These are phyloP conservation scores for Candida koratica DNA, from an alignment of 805 yeast species.

Conservation along the genomic window DNA sequence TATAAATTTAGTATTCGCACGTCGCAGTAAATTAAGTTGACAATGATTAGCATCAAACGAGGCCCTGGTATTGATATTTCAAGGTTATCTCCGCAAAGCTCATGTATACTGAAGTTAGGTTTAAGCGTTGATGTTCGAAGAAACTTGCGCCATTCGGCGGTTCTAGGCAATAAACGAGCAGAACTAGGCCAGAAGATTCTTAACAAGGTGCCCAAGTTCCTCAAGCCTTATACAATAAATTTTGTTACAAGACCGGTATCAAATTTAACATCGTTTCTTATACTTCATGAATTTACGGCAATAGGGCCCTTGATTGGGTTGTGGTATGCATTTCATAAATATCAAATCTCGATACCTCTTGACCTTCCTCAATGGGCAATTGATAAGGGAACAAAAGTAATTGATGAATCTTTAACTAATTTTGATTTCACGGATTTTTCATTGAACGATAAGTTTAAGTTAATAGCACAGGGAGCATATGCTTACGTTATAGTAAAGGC, in stretches of 20 bases:
- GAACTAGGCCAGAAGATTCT: conserved; percentile 16
- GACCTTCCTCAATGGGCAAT: conserved; percentile 59
- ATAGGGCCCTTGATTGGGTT: conserved; percentile 62
- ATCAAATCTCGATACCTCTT: conserved; percentile 47
- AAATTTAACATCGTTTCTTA: conserved; percentile 58
- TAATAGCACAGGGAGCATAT: conserved; percentile 69
- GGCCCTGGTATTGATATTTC: too few relatives aligned
- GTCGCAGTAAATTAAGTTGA: too few relatives aligned
- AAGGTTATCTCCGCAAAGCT: too few relatives aligned
- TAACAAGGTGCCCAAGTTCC: conserved; percentile 44
- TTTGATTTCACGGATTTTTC: conserved; percentile 31
- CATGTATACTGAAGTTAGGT: too few relatives aligned
- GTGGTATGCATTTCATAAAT: conserved; percentile 63
- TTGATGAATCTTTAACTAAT: conserved; percentile 48
- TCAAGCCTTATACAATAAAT: conserved; percentile 48
- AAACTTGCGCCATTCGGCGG: conserved; percentile 1
- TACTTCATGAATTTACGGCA: conserved; percentile 75
- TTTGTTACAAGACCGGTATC: conserved; percentile 56
- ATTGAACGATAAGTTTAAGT: conserved; percentile 48
- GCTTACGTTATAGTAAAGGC: conserved; percentile 69
- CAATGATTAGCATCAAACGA: too few relatives aligned
- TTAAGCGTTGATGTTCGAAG: too few relatives aligned
- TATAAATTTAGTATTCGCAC: too few relatives aligned
- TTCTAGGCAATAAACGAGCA: conserved; percentile 10
- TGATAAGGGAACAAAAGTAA: conserved; percentile 54